These are phyloP conservation scores for Eucalyptus pumila DNA, from an alignment of 345 rosid genomes.

Conservation along the genomic window DNA sequence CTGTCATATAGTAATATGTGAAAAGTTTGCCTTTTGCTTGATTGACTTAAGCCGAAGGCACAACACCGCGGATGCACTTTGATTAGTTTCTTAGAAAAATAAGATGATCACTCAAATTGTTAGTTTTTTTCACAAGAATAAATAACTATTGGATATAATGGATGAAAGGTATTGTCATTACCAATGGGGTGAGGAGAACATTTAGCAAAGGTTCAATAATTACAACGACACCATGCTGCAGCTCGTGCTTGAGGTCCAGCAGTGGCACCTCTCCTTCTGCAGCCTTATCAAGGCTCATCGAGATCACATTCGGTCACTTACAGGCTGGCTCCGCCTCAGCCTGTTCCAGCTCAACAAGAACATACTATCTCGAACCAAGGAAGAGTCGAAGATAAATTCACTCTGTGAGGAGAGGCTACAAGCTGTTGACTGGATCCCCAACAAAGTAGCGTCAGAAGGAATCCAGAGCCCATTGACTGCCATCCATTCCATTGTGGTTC, in stretches of 20 bases:
- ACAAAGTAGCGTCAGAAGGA: conserved; percentile 94
- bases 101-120: neutral
- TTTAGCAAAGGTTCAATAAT: neutral
- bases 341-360: conserved; percentile 75
- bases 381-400: conserved; percentile 68
- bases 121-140: neutral
- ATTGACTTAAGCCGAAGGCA: neutral
- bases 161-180: neutral
- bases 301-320: conserved; percentile 74
- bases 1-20: neutral
- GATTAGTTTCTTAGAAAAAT: neutral
- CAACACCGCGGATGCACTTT: neutral
- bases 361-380: conserved; percentile 23
- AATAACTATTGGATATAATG: neutral
- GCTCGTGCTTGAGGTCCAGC: conserved; percentile 80
- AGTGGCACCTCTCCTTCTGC: conserved; percentile 86
- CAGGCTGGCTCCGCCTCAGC: conserved; percentile 87
- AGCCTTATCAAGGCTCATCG: conserved; percentile 64
- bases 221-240: conserved; percentile 7
- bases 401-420: conserved; percentile 81
- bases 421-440: conserved; percentile 72
- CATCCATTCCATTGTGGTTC: conserved; percentile 73
- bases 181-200: neutral
- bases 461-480: conserved; percentile 74
- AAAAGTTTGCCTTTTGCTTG: neutral